Base-by-base conservation (phyloP, 495 filamentous ascomycete species). In the Neurospora tetrasperma region DNA sequence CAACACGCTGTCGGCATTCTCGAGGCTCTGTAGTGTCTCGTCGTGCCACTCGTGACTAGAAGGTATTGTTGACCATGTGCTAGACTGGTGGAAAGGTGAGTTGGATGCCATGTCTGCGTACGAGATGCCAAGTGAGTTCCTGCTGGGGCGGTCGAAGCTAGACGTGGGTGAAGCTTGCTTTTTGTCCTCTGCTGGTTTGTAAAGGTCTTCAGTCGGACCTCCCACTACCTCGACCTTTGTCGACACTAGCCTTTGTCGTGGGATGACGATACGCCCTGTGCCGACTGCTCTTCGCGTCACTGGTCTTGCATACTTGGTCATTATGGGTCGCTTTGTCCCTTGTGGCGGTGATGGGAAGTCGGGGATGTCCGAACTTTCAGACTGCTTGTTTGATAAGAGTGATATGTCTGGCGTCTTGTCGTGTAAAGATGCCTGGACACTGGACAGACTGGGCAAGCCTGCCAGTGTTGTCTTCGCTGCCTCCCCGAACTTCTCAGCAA, bases 101-200 rank as follows among this genome's bases (percentile, higher is more conserved):
- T 72, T 75, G 10, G 76, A 69, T 14, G 76, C 46, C 10, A 80
- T 73, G 16, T 82, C 80, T 44, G 74, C 74, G 69, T 81, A 83
- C n/a, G 77, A 77, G 40, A 83, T 81, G 8, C 79, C 79, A 3
- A 82, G 73, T 11, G 78, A 78, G 69, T 79, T 78, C 39, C 74
- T 75, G 16, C 72, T 16, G 2, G 54, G 54, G 23, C 54, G 54
- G 54, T 66, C 31, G 27, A 66, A 66, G 54, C 54, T 66, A 8
- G 54, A 27, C 14, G 54, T 66, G 23, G 54, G 27, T 66, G 54
- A 38, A 31, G 54, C 12, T 66, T 66, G 54, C 54, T 66, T 66
- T 27, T 38, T 18, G 3, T 66, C 27, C 27, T 35, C 11, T 27
- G 48, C 5, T 59, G 11, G 20, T 59, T 14, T 59, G 48, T 59